Conservation (phyloP, 352 stramenopile species). For the Phytophthora idaei region DNA sequence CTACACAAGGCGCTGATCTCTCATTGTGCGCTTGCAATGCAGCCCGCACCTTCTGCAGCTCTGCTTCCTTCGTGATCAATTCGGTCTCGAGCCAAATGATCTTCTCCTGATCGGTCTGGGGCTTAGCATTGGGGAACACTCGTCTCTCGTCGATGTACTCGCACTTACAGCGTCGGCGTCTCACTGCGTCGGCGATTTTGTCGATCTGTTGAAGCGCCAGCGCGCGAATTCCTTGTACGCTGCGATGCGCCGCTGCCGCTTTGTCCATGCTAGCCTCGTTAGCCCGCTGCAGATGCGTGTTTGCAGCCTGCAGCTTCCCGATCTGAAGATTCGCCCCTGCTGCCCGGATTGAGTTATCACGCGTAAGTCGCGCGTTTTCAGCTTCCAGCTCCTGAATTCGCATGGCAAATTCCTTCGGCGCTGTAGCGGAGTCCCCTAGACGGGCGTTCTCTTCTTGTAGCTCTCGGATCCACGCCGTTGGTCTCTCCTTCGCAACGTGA, state of each 20-base stretch:
- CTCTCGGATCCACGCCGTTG: neutral
- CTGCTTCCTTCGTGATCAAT: neutral
- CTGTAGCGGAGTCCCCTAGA: neutral
- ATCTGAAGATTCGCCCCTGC: neutral
- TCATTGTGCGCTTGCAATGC: neutral
- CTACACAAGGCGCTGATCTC: neutral
- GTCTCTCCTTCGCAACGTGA: neutral
- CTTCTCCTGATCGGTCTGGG: neutral
- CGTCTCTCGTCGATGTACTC: neutral
- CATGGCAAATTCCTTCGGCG: neutral
- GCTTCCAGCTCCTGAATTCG: neutral
- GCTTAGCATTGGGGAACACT: neutral
- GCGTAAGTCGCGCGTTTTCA: neutral
- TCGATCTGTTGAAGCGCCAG: neutral
- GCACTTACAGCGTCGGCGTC: neutral
- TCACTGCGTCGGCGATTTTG: neutral
- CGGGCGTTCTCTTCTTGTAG: neutral
- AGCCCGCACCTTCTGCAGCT: neutral
- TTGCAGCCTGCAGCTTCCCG: neutral
- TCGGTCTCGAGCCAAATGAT: neutral
- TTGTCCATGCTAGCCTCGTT: neutral
- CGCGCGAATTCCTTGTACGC: neutral
- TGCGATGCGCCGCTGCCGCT: neutral
- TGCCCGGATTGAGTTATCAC: neutral
- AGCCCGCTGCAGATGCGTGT: neutral